Evolutionary conservation across 2,329 filamentous ascomycete genomes (phyloP), one percentile per base, ranked within the genome.

Genomic region (Nannizziopsis barbatae): DNA sequence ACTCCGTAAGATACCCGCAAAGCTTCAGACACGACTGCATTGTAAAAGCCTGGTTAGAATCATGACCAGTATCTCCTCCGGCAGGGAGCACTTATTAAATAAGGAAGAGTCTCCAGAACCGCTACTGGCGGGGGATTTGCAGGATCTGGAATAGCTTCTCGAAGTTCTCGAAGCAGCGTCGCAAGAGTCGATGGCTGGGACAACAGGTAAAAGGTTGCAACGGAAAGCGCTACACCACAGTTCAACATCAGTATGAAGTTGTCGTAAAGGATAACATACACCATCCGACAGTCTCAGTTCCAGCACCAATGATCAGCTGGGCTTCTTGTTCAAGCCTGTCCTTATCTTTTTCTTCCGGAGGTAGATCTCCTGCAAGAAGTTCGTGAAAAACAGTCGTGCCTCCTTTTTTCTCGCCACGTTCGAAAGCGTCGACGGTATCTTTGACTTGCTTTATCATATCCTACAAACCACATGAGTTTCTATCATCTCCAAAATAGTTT

Each of bases 271-370:
- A 38, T 5, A n/a, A 44, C 46, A 12, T 49, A 49, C 46, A 6
- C 46, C 40, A 43, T 31, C 39, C 46, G 2, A 62, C 65, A 1
- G 64, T 66, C 45, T 66, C 64, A 1, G 58, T 65, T 0, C 64
- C 65, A 7, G 63, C 64, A 6, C 50, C 55, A 12, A 65, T 50
- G 2, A 66, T 47, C 27, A 60, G 42, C 5, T 58, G 53, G 4
- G 56, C 56, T 42, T 67, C 65, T 45, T 65, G 61, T 18, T 60
- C 51, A 11, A 67, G 45, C 0, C 64, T 58, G 47, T 57, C 54
- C 9, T 57, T 43, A 0, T 55, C 63, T 42, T 66, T 67, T 45
- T 74, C 69, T 6, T 66, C 53, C 0, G 53, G 57, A 8, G 59
- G 65, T 14, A 73, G 44, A 1, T 57, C 50, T 3, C 63, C 62